phyloP scores from a whole-genome alignment of 2,329 filamentous ascomycete species.

The Biscogniauxia sp. region DNA sequence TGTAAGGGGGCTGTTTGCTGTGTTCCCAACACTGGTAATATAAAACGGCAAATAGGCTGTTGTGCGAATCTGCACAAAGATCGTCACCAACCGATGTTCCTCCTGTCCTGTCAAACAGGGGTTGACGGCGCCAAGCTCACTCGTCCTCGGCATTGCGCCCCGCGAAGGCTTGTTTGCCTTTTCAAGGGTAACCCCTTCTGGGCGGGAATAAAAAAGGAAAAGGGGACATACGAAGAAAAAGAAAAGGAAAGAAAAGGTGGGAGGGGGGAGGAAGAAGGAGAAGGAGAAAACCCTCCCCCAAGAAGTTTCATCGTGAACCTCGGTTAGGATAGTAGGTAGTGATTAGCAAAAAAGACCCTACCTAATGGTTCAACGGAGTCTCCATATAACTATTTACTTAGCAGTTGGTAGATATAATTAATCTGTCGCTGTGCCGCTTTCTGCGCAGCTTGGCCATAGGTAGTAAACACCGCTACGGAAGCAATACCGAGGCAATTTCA shows the following conservation, averaged over 20 bases:
- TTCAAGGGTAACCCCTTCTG: neutral
- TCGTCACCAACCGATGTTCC: neutral
- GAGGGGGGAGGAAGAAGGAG: neutral
- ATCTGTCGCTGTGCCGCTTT: neutral
- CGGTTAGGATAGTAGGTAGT: neutral
- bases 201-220: neutral
- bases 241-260: neutral
- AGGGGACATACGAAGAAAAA: neutral
- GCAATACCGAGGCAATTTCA: slow-evolving; percentile 26
- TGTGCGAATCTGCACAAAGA: slow-evolving; percentile 13
- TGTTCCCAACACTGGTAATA: slow-evolving; percentile 16
- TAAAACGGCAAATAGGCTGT: slow-evolving; percentile 21
- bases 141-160: neutral
- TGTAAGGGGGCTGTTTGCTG: slow-evolving; percentile 4
- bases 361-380: neutral
- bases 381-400: neutral
- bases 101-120: slow-evolving; percentile 6
- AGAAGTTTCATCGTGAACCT: neutral
- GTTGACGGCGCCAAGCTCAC: neutral
- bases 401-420: neutral
- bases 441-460: slow-evolving; percentile 4
- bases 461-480: slow-evolving; percentile 17
- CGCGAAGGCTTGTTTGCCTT: neutral
- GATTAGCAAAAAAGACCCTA: neutral
- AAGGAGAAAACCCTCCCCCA: neutral